Evolutionary conservation across 2,329 filamentous ascomycete genomes (phyloP), one percentile per base, ranked within the genome.

Genomic region (Pseudogymnoascus sp.): DNA sequence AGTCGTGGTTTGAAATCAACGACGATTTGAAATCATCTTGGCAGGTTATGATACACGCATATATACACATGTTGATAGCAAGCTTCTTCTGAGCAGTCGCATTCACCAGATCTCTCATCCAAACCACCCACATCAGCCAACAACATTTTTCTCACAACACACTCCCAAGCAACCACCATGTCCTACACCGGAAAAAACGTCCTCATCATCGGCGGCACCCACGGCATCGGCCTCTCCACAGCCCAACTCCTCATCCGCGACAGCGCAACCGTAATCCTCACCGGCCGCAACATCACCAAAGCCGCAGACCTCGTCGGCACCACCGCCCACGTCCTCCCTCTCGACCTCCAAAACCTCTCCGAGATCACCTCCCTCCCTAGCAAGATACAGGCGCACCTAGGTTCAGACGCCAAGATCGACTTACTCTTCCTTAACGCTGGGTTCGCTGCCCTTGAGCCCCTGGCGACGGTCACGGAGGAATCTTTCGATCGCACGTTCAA

Each of bases 121-220:
- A 16, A 5, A 11, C 18, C n/a, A 31, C 23, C 11, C 23, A 49
- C 43, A 49, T 49, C 23, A 28, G 11, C 14, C 12, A 9, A 28
- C 23, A 49, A 9, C 21, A 21, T 49, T 11, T 16, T 16, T 49
- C 23, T 53, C 14, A 28, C 14, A 53, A 31, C 2, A 28, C 16
- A n/a, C 14, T 21, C 12, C 21, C 2, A 49, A 2, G 16, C 16
- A 25, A 23, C 8, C 46, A 53, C 46, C 1, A 31, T 53, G 46
- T 3, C 46, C 1, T 28, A 11, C 49, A 64, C 70, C 9, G 72
- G 69, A 65, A 72, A 75, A 21, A 76, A 73, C 65, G 73, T 87
- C 68, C 80, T 90, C 42, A 74, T 89, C 69, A 78, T 89, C 56
- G 87, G 87, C 49, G 87, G 85, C 42, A 82, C 83, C 1, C 80